phyloP scores from a whole-genome alignment of 148 eudicot genomes.

The Nyssa sinensis region DNA sequence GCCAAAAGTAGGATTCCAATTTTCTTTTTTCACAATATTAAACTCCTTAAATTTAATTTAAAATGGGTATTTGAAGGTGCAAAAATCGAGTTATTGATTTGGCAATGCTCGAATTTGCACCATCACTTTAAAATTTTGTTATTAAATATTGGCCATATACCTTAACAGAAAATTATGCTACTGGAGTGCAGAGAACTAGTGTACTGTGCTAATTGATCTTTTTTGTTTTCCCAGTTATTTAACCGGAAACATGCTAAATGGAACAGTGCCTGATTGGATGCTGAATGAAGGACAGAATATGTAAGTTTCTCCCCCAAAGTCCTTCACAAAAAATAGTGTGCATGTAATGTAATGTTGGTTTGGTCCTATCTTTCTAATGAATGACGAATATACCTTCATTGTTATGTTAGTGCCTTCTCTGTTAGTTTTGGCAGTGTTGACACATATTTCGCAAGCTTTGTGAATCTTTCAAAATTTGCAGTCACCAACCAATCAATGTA shows the following conservation, averaged over 20 bases:
- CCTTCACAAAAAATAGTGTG: not conserved
- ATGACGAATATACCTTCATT: not conserved
- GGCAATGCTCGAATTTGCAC: too few species aligned
- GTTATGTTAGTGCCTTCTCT: not conserved
- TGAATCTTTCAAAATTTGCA: too few species aligned
- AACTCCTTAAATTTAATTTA: constrained; percentile 1
- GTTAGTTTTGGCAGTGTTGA: too few species aligned
- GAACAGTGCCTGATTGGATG: constrained; percentile 30
- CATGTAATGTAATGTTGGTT: not conserved
- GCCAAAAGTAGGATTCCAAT: not conserved
- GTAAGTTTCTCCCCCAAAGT: constrained; percentile 15
- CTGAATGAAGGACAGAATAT: constrained; percentile 1
- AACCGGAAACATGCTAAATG: constrained; percentile 28
- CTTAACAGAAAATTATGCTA: not conserved
- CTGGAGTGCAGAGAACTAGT: not conserved
- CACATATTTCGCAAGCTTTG: too few species aligned
- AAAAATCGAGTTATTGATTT: constrained; percentile 1
- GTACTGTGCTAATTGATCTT: not conserved
- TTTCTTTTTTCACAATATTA: not conserved
- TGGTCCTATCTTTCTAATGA: too few species aligned
- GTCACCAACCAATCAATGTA: too few species aligned
- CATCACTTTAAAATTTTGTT: too few species aligned
- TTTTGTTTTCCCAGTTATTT: constrained; percentile 14
- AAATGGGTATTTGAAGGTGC: not conserved
- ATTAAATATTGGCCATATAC: not conserved